Conservation (phyloP, 371 early-diverging fungal species). For the Syncephalastrum contaminatum region DNA sequence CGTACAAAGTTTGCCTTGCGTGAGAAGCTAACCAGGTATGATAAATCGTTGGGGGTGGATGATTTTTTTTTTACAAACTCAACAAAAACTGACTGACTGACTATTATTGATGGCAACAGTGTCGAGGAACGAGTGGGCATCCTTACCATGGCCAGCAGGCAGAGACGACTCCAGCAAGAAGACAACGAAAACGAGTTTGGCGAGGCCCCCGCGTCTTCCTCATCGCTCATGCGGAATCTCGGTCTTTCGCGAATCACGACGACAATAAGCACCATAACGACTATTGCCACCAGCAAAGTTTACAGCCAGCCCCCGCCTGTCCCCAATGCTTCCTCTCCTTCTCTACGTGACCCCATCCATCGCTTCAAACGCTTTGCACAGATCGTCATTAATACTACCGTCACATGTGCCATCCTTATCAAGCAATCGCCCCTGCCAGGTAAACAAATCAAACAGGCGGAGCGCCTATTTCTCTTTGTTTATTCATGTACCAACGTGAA, state of each 20-base stretch:
- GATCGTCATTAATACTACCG: conserved; percentile 20
- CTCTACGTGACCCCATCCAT: conserved; percentile 10
- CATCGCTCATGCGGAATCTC: conserved; percentile 6
- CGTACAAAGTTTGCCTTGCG: conserved; percentile 23
- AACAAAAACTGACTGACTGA: neutral
- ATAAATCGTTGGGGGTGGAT: neutral
- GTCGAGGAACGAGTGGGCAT: conserved; percentile 47
- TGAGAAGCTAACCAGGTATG: conserved; percentile 23
- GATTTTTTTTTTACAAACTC: no score
- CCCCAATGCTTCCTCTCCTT: neutral
- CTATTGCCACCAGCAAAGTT: conserved; percentile 10
- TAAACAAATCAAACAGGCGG: conserved; percentile 2
- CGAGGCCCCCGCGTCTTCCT: conserved; percentile 4
- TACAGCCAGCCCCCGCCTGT: conserved; percentile 7
- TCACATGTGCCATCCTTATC: conserved; percentile 24
- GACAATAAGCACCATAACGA: conserved; percentile 11
- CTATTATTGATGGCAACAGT: conserved; percentile 10
- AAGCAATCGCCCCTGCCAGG: conserved; percentile 28
- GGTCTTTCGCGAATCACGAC: conserved; percentile 16
- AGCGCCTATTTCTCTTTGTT: neutral
- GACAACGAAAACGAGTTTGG: conserved; percentile 8
- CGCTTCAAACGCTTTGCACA: conserved; percentile 26
- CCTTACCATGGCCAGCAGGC: conserved; percentile 24
- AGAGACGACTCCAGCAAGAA: conserved; percentile 12
- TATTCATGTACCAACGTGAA: neutral